Conservation (phyloP, 1,284 basidiomycete genomes). For the Wolfiporia cocos region DNA sequence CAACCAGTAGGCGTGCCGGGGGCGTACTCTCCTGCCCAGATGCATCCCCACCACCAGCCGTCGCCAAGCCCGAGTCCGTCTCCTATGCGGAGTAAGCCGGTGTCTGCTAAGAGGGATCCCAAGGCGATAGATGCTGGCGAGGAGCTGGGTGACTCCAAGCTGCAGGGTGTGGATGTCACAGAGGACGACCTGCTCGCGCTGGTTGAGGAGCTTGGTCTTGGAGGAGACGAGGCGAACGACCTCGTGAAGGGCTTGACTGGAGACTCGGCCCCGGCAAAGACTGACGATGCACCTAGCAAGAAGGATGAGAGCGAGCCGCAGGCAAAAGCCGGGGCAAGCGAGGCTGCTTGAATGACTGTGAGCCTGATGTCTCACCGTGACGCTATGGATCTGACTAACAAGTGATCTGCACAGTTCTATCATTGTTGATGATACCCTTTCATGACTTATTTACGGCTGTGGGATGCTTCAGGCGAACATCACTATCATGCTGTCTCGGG, state of each 20-base stretch:
- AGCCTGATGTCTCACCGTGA: no score
- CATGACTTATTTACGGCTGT: no score
- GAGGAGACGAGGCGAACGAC: conserved; percentile 65
- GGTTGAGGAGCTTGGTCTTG: conserved; percentile 67
- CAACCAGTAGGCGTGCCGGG: conserved; percentile 75
- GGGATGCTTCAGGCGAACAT: no score
- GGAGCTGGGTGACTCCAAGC: conserved; percentile 59
- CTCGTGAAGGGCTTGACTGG: conserved; percentile 52
- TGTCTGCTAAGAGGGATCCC: conserved; percentile 17
- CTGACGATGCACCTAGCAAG: no score
- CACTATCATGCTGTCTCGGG: no score
- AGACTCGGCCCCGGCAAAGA: no score
- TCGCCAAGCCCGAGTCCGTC: conserved; percentile 45
- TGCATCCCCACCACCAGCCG: conserved; percentile 66
- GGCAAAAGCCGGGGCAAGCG: no score
- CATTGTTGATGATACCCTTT: no score
- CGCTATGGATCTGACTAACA: no score
- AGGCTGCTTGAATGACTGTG: no score
- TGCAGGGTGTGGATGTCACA: conserved; percentile 72
- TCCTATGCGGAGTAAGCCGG: conserved; percentile 26
- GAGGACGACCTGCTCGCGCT: conserved; percentile 64
- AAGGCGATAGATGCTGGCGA: conserved; percentile 58
- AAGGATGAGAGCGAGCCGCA: no score
- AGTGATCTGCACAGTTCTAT: no score
- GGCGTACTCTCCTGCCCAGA: conserved; percentile 62